Percentiles rank a stretch among this genome's conserved stretches.
phyloP scores from a whole-genome alignment of 306 rosid genomes.

The Dryas drummondii region DNA sequence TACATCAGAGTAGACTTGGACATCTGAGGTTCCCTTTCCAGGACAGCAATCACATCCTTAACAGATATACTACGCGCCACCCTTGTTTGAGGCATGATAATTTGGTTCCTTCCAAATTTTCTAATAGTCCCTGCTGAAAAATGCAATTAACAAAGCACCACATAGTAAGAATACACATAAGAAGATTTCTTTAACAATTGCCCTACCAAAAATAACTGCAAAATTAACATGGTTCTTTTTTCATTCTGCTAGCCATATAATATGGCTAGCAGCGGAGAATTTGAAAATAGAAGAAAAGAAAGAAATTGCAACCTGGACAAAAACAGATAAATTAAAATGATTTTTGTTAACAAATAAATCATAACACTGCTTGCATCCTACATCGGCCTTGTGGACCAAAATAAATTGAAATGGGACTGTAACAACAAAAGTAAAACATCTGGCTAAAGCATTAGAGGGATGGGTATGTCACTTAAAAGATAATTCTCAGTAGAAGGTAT shows the following conservation, averaged over 20 bases:
- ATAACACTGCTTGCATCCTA: too few relatives aligned
- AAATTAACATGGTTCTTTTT: neutral
- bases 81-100: conserved; percentile 39
- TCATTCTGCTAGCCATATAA: neutral
- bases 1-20: conserved; percentile 63
- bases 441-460: neutral
- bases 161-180: neutral
- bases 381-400: too few relatives aligned
- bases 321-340: neutral
- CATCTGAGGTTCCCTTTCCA: conserved; percentile 96
- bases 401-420: neutral
- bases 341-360: too few relatives aligned
- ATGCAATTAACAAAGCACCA: neutral
- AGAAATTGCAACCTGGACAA: neutral
- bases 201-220: neutral
- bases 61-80: conserved; percentile 64
- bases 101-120: conserved; percentile 65
- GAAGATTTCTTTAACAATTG: neutral
- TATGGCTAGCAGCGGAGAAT: neutral
- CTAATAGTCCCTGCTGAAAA: conserved; percentile 43
- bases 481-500: neutral
- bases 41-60: conserved; percentile 81
- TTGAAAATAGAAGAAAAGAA: neutral
- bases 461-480: too few relatives aligned
- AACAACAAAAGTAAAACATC: neutral